These are phyloP conservation scores for Cicer chorassanicum DNA, from an alignment of 306 rosid genomes.

Conservation along the genomic window DNA sequence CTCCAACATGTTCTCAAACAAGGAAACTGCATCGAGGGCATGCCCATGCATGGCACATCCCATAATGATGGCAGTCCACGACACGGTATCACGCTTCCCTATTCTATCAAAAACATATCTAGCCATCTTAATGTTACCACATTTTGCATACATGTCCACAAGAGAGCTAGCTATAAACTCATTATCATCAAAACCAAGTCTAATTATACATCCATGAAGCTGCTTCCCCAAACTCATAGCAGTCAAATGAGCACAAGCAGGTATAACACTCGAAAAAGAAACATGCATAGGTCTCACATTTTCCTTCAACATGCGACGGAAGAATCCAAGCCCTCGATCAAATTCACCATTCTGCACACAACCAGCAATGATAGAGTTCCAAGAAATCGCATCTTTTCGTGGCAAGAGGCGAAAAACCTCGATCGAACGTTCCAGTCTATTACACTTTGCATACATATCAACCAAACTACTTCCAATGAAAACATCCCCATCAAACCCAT, in stretches of 20 bases:
- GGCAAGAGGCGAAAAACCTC: constrained; percentile 58
- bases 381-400: constrained; percentile 62
- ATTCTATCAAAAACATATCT: constrained; percentile 62
- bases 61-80: constrained; percentile 95
- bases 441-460: constrained; percentile 90
- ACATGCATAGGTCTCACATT: constrained; percentile 62
- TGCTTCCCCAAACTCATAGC: constrained; percentile 81
- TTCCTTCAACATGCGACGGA: constrained; percentile 65
- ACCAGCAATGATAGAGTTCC: constrained; percentile 87
- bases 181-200: constrained; percentile 64
- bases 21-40: constrained; percentile 72
- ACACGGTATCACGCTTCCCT: constrained; percentile 68
- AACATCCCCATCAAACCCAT: constrained; percentile 67
- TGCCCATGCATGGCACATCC: constrained; percentile 88
- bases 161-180: constrained; percentile 73
- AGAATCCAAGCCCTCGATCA: constrained; percentile 65
- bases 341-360: constrained; percentile 86
- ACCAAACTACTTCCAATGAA: constrained; percentile 83
- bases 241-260: constrained; percentile 88
- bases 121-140: constrained; percentile 73
- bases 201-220: constrained; percentile 73
- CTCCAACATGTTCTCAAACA: constrained; percentile 72
- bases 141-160: constrained; percentile 91
- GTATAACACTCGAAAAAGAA: constrained; percentile 82
- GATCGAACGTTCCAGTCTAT: constrained; percentile 54